Evolutionary conservation across 495 filamentous ascomycete genomes (phyloP), one percentile per base, ranked within the genome.

Genomic region (Tuber magnatum): DNA sequence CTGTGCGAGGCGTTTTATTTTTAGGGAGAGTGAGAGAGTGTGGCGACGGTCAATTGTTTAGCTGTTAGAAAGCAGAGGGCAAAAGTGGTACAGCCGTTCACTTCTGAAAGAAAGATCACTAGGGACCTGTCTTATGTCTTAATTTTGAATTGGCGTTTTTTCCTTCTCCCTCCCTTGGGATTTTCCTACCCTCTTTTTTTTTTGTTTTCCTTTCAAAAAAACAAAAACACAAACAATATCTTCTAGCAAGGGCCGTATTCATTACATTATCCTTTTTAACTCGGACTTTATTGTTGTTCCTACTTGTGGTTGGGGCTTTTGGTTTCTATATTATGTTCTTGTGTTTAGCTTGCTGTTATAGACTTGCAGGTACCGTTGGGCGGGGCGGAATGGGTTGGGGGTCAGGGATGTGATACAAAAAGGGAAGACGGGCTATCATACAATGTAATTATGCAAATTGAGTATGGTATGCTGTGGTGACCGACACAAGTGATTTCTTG

Each of bases 1-100:
- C 83, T 97, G 18, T 84, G 92, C 71, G 95, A 99, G 84, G 92
- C 91, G 24, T 82, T 93, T 35, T 65, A 65, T 28, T 65, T 65
- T 65, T 65, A 65, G 32, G 28, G 56, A 65, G 28, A 65, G 46
- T 48, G 39, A 51, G 40, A 46, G 14, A 42, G 56, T 61, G 56
- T 61, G 22, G 28, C 51, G 14, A 65, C 28, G 18, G 28, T 65
- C 56, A 65, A 65, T 35, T 20, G 56, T 20, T 35, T 35, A 35
- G 18, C 56, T 65, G 28, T 35, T 65, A 65, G 56, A 35, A 65
- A 35, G 56, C 56, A 35, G 56, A 35, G 32, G 28, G 56, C 14
- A 65, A 65, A 65, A 65, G 35, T 65, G 14, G 8, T 39, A 28
- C 71, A 51, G 22, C 71, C 44, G 38, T 32, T 65, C 56, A 65